Conservation (phyloP, 2,329 filamentous ascomycete genomes). For the Sclerotinia minor region DNA sequence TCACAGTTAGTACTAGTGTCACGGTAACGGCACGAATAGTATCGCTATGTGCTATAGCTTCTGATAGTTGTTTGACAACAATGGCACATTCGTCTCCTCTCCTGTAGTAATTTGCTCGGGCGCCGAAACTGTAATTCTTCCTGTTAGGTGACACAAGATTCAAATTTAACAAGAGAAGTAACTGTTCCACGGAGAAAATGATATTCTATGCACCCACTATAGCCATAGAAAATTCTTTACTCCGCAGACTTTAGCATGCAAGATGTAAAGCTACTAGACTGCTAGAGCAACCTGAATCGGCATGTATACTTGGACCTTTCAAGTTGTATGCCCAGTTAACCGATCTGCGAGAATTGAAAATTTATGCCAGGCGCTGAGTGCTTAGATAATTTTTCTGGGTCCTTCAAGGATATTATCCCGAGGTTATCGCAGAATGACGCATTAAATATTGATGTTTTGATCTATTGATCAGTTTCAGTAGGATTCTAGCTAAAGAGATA, state of each 20-base stretch:
- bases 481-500: slow-evolving; percentile 22
- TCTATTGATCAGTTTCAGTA: slow-evolving; percentile 17
- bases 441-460: slow-evolving; percentile 48
- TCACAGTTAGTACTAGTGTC: slow-evolving; percentile 54
- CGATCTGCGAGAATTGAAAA: slow-evolving; percentile 52
- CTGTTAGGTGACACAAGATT: slow-evolving; percentile 37
- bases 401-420: slow-evolving; percentile 16
- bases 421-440: slow-evolving; percentile 46
- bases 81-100: slow-evolving; percentile 61
- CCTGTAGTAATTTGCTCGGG: slow-evolving; percentile 61
- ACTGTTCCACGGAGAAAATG: slow-evolving; percentile 57
- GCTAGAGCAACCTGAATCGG: slow-evolving; percentile 60
- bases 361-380: slow-evolving; percentile 35
- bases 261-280: slow-evolving; percentile 55
- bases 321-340: slow-evolving; percentile 55
- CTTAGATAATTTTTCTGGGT: slow-evolving; percentile 8
- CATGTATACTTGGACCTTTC: slow-evolving; percentile 51
- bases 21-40: slow-evolving; percentile 57
- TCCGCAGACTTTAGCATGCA: slow-evolving; percentile 49
- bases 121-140: slow-evolving; percentile 54
- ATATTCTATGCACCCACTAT: slow-evolving; percentile 44
- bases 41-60: slow-evolving; percentile 59
- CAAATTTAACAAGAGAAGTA: background rate
- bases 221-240: slow-evolving; percentile 43
- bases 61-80: slow-evolving; percentile 57